Evolutionary conservation across 2,329 filamentous ascomycete species (phyloP), one percentile per base, ranked within the genome.

Genomic region (Botryotinia calthae): DNA sequence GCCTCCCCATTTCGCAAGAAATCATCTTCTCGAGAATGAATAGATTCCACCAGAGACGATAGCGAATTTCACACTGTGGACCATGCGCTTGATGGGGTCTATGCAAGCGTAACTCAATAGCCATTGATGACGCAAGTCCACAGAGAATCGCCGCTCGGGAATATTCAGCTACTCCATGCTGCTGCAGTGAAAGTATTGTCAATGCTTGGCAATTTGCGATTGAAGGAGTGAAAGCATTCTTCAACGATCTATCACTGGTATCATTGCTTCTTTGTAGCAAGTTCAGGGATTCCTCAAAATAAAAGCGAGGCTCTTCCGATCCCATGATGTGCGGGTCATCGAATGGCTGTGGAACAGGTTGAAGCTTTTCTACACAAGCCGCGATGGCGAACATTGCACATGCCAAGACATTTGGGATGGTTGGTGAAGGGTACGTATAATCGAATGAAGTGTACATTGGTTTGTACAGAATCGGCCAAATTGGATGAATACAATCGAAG

Each of bases 1-100:
- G 79, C 40, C 77, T 74, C 16, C 79, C 79, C 75, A 78, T 78
- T 56, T 80, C 79, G 4, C 70, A 71, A 6, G 79, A 77, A 42
- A 80, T 73, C 77, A 80, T 79, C 70, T 80, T 80, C n/a, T 80
- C 79, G 2, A 79, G 74, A 22, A 80, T 76, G 61, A 78, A 80
- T 4, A 80, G 28, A 69, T 79, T 80, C 79, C 79, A 80, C 79
- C 79, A 80, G 9, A 80, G 75, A 22, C 79, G 74, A 42, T 78
- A 78, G 34, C 76, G 74, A 20, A 80, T 73, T 62, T 80, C 78
- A 14, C 73, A 69, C 64, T 80, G 74, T 28, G 76, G 74, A 46
- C 79, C 77, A 56, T 75, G 64, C 2, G 73, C 68, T 46, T 77
- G 75, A n/a, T 70, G 72, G 18, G 72, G 73, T 48, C 79, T 73